Base-by-base conservation (phyloP, 106 monocot species). In the Gastrodia elata region DNA sequence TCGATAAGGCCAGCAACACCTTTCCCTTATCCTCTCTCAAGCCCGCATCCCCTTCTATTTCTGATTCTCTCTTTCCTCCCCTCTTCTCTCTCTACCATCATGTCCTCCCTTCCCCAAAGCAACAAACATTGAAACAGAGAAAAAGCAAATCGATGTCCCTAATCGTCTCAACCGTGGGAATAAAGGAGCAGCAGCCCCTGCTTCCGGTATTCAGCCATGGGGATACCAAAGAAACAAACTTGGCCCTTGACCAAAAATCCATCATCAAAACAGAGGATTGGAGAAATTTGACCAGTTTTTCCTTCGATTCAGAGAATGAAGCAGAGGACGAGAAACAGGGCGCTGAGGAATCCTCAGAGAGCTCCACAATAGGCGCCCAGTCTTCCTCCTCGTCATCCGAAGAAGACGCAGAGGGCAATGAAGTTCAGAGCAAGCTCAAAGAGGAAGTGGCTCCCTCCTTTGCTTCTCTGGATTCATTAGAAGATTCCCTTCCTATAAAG, bases 401-500 rank as follows among this genome's bases (percentile, higher is more conserved):
- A 15, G 83, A 79, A 20, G 85, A 44, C 24, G 77, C 81, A 8
- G 61, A 28, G 32, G 61, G 61, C 14, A 32, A 61, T 28, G 87
- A 79, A 70, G 81, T 81, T 39, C 77, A 65, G 41, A 75, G 67
- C 74, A 82, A 68, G 57, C 39, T 71, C 36, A 32, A 22, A 4
- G 65, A 58, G 18, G 71, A 74, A 10, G 79, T 74, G 27, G 61
- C 72, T 43, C 74, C 43, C 43, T 43, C 43, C 16, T 91, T 39
- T 73, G 46, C 9, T 88, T 80, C 49, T 46, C 28, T 91, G 76
- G 77, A 75, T 34, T 78, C 81, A 16, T 69, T 91, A 11, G 87
- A 91, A 20, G 87, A 87, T 8, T 76, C 85, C 10, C 80, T 91
- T 28, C 91, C 91, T 26, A 68, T 81, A 82, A 91, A 91, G 91